Conservation (phyloP, 1,284 basidiomycete species). For the Tilletia caries region DNA sequence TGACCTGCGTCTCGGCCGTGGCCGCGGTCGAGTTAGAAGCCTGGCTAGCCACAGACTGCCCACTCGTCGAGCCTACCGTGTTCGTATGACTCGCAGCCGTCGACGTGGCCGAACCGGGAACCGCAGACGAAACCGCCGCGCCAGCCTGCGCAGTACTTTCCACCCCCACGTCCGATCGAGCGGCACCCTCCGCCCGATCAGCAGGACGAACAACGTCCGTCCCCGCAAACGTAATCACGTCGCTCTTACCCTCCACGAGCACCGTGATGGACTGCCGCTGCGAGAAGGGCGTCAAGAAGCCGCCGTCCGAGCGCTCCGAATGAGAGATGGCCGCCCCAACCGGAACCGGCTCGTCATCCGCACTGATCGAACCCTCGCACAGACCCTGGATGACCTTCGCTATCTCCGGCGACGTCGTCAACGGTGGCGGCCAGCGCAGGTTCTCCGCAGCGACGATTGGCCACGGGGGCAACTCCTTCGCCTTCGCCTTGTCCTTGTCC, state of each 20-base stretch:
- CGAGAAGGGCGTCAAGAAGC: conserved; percentile 2
- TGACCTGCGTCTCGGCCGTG: not conserved
- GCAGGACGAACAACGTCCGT: not conserved
- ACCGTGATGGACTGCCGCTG: conserved; percentile 2
- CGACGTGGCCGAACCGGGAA: not conserved
- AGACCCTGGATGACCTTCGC: conserved; percentile 22
- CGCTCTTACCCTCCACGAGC: conserved; percentile 5
- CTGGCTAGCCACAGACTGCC: not conserved
- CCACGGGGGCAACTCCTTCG: conserved; percentile 1
- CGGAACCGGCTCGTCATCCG: not conserved
- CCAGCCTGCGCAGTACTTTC: no score
- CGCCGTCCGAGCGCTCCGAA: not conserved
- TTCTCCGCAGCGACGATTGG: not conserved
- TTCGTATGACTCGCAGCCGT: not conserved
- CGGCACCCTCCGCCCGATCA: not conserved
- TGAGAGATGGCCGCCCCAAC: not conserved
- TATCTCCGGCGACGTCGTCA: conserved; percentile 34
- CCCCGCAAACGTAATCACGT: not conserved
- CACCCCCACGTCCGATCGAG: not conserved
- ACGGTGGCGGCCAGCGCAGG: conserved; percentile 19
- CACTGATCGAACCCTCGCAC: not conserved
- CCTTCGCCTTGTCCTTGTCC: not conserved
- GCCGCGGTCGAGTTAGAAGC: not conserved
- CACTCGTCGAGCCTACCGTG: not conserved
- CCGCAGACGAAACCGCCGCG: not conserved